Base-by-base conservation (phyloP, 1,139 yeast genomes). In the Scheffersomyces lignicola region DNA sequence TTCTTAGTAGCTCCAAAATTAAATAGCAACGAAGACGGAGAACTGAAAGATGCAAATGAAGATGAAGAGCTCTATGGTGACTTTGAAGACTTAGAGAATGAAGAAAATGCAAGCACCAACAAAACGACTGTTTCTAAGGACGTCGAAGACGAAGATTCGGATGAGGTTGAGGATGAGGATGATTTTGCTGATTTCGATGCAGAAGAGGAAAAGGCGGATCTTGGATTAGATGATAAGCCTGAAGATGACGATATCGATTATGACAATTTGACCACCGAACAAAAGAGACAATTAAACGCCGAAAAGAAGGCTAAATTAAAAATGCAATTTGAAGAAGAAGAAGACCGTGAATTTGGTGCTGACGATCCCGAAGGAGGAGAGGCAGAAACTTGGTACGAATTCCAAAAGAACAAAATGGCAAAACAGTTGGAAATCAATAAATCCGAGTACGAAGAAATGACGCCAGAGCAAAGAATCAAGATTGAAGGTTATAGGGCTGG, bases 401-500 rank as follows among this genome's bases (percentile, higher is more conserved):
- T 86, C 60, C 97, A 94, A 61, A 94, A 94, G 64, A 94, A 95
- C 42, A 92, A 90, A 54, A 90, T 94, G 80, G 92, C 96, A 40
- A 90, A 92, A 58, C 98, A 94, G 64, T 69, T 87, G 47, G 97
- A 92, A 45, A 89, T 94, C 63, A 94, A 94, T 62, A 86, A 86
- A 58, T 79, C 86, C 4, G 89, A 83, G 56, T 73, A 77, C 40
- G 83, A 78, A 17, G 75, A 77, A 29, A 76, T 94, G 83, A 95
- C 89, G 41, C 71, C 70, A 14, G 85, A 76, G 14, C 78, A 87
- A 15, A 76, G 97, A 51, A 71, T 80, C 40, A 80, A 80, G 45
- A 81, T 94, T 45, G 97, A 92, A 65, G 99, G 99, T 44, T 86
- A 73, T 60, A 78, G 85, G 45, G 94, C 97, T 1, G 99, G 99